Base-by-base conservation (phyloP, 2,329 filamentous ascomycete genomes). In the Ascochyta koolunga region DNA sequence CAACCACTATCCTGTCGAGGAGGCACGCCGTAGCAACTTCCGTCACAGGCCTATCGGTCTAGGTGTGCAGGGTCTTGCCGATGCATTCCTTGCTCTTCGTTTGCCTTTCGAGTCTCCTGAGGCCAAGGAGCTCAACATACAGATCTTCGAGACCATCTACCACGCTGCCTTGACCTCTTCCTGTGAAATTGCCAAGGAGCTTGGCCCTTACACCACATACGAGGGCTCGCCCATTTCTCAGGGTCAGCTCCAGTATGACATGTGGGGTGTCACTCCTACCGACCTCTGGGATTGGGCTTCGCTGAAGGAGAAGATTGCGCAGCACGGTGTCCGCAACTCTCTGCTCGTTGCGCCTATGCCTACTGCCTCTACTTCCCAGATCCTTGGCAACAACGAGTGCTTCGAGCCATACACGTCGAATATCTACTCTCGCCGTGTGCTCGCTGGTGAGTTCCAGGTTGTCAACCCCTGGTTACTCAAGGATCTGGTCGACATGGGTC, bases 361-460 rank as follows among this genome's bases (percentile, higher is more conserved):
- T 22, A 99, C 95, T 70, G 95, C 95, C 52, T 95, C 89, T 61
- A 99, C 95, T 32, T 96, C 91, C 56, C 95, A 99, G 81, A 99
- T 99, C 74, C 83, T 99, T 67, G 95, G 95, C 69, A 96, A 97
- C 85, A 99, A 99, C 76, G 95, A 99, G 80, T 99, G 95, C 83
- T 99, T 99, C 76, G 95, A 99, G 83, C 95, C 95, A 35, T 99
- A 99, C 82, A 99, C 95, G 4, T 98, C 93, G 67, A 99, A 99
- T 84, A 99, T 99, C 77, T 99, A 99, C 83, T 96, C 93, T 67
- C 93, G 95, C 61, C 93, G 95, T 83, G 95, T 99, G 51, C 83
- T 99, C 68, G 95, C 95, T 65, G 95, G 95, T 68, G 95, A 99
- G 78, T 99, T 99, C 87, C 95, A 99, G 80, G 91, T 99, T 49